Percentiles rank a stretch among this genome's conserved stretches.
These are phyloP conservation scores for Alternaria gaisen DNA, from an alignment of 2,329 filamentous ascomycete genomes.

Conservation along the genomic window DNA sequence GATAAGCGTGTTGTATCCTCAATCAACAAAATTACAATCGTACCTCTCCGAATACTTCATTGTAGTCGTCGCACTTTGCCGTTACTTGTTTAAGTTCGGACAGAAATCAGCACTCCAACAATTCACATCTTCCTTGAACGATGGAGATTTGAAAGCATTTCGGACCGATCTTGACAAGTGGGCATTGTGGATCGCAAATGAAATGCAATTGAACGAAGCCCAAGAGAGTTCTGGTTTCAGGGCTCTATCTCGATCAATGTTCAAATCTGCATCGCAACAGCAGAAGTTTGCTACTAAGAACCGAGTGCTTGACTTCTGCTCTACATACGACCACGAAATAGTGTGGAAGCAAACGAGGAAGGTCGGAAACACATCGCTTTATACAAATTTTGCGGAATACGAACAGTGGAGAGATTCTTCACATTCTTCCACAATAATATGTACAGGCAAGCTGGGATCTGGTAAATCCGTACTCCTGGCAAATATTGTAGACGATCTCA, in stretches of 20 bases:
- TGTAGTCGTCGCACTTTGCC: constrained; percentile 53
- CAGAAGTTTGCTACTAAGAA: constrained; percentile 30
- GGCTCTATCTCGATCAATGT: constrained; percentile 24
- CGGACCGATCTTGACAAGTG: constrained; percentile 48
- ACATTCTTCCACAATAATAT: constrained; percentile 45
- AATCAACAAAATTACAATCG: constrained; percentile 48
- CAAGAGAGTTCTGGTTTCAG: constrained; percentile 39
- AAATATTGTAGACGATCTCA: constrained; percentile 52
- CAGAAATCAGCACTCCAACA: constrained; percentile 46
- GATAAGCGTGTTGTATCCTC: constrained; percentile 52
- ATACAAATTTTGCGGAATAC: constrained; percentile 33
- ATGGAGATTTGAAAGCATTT: constrained; percentile 45
- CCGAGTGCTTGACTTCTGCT: constrained; percentile 53
- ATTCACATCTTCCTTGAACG: constrained; percentile 42
- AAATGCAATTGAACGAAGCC: constrained; percentile 39
- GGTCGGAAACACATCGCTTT: constrained; percentile 46
- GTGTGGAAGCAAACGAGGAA: constrained; percentile 57
- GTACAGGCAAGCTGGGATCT: constrained; percentile 54
- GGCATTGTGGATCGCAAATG: constrained; percentile 51
- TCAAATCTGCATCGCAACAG: constrained; percentile 21
- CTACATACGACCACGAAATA: constrained; percentile 52
- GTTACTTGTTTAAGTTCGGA: constrained; percentile 44
- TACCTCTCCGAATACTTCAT: constrained; percentile 55
- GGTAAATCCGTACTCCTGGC: constrained; percentile 59
- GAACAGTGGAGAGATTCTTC: constrained; percentile 37